Evolutionary conservation across 805 yeast genomes (phyloP), one percentile per base, ranked within the genome.

Genomic region (Candida broadrunensis): DNA sequence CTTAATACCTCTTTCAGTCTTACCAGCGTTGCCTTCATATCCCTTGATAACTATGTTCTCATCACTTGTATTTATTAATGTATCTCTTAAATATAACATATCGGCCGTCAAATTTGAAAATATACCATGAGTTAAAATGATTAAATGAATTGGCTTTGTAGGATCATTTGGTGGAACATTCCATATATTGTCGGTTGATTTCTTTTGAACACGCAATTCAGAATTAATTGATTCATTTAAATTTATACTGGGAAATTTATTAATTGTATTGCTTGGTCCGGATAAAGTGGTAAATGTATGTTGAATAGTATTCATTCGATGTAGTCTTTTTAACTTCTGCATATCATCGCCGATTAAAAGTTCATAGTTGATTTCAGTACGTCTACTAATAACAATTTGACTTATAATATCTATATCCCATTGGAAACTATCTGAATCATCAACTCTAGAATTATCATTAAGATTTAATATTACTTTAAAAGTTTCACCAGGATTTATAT

Each of bases 401-500:
- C 72, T 65, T n/a, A 68, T 45, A 2, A 70, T 48, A 42, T 70
- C 74, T 16, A 71, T 48, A 12, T 55, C 53, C 74, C 75, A 70
- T 31, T 55, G 57, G 38, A 55, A 63, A 5, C 52, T 46, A 12
- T 44, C 33, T 9, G 32, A 41, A 2, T 36, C 37, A 15, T 37
- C 45, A 17, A 49, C 43, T 11, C 46, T 44, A 11, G 80, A 72
- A 46, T 74, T 71, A 3, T 61, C 59, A 54, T 77, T 80, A 49
- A 85, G 55, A 14, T 60, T 50, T 19, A 87, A 63, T 42, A 66
- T 67, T 2, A 80, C 81, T 42, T 77, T 74, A 56, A 84, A 85
- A 5, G 80, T 69, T 50, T 81, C 85, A 18, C 85, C 87, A 0
- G 96, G 93, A 47, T 81, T 82, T 16, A 88, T 60, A 31, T 65